Base-by-base conservation (phyloP, 2,329 filamentous ascomycete genomes). In the Mycogone perniciosa region DNA sequence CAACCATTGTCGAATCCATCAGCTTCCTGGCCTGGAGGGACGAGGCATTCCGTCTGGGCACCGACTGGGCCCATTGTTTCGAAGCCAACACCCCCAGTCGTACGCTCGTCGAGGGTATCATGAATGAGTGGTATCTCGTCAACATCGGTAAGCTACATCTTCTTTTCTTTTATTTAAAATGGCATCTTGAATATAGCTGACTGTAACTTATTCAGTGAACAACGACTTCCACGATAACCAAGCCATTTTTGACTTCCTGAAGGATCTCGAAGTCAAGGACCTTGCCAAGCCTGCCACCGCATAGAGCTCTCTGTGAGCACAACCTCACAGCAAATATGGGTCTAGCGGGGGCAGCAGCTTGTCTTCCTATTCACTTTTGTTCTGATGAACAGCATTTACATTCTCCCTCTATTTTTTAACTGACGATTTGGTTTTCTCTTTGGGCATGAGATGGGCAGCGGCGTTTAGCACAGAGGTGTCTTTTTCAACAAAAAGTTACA, bases 11-110 rank as follows among this genome's bases (percentile, higher is more conserved):
- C 47, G 93, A 99, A 73, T 95, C 89, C 13, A 86, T 99, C 67
- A 95, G 89, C 67, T 99, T 99, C 79, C 76, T 99, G 48, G 93
- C 93, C 2, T 99, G 93, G 93, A 95, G 95, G 71, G 93, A 99
- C 60, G 93, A 99, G 71, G 95, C 95, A 11, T 99, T 90, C 76
- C 83, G 88, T 54, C 79, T 99, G 7, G 93, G 93, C 49, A 80
- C 86, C 52, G 91, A 99, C 64, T 99, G 93, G 93, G 88, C 89
- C 26, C 88, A 89, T 62, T 99, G 93, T 67, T 89, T 95, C 64
- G 82, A 90, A 35, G 76, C 85, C 54, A 76, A 76, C 52, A 90
- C 84, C 56, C 83, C 88, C 31, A 95, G 88, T 64, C 82, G 92
- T 48, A 79, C 84, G 55, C 71, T 97, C 54, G 87, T 99, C 57